Base-by-base conservation (phyloP, 805 yeast species). In the Metschnikowia bowlesiae region DNA sequence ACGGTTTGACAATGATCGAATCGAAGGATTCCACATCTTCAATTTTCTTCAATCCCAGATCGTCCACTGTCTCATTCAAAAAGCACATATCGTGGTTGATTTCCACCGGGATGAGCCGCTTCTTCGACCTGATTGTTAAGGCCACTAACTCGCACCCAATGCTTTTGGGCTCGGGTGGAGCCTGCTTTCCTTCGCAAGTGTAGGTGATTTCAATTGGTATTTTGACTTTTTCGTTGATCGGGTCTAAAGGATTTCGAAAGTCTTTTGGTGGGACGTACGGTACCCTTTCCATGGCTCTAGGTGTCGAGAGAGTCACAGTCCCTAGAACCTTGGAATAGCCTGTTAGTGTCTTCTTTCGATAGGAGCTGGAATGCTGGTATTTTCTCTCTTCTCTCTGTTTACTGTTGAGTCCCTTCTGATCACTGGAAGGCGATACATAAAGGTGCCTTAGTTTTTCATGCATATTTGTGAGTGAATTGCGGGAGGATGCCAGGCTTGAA, bases 61-160 rank as follows among this genome's bases (percentile, higher is more conserved):
- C 63, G 31, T 53, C 59, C 34, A 64, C 64, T 31, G 66, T 67
- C 22, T 66, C 65, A 40, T 70, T 73, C 13, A 58, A 54, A 53
- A 70, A 69, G 49, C 70, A 68, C 67, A 71, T 64, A 28, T 70
- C 75, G 48, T 69, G 74, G 50, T 65, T 67, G 52, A 73, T 57
- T 39, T 72, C 76, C 6, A 73, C 60, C 1, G 78, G 78, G 13
- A 73, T 67, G 8, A 55, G 62, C 46, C 71, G 62, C 44, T 69
- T 71, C 22, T 59, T 60, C 2, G 76, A 66, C 32, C 68, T 51
- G 10, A 70, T 58, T 2, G 76, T 69, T n/a, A 66, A 62, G 4
- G 58, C 70, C 26, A 69, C 67, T 47, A 73, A 57, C 45, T 73
- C 77, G 11, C 67, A 57, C n/a, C 59, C 54, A 8, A 71, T 41